A percentile compares a stretch with the other conserved stretches of the same genome.
Conservation (phyloP, 768 basidiomycete genomes). For the Amanita molliuscula region DNA sequence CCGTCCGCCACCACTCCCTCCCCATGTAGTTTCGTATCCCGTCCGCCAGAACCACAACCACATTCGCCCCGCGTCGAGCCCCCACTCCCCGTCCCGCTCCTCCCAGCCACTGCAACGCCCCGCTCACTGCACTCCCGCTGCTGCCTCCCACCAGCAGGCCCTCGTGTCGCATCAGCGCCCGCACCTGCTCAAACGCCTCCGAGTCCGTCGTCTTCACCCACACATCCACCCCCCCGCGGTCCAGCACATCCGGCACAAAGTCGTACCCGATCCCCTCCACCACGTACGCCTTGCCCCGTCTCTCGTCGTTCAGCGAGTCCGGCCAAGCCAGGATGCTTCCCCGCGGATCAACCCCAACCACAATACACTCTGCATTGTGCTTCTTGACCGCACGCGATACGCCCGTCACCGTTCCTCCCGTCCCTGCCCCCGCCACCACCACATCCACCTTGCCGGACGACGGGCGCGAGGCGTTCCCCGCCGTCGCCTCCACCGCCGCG, state of each 20-base stretch:
- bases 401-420: slow-evolving; percentile 93
- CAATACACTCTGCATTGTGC: slow-evolving; percentile 61
- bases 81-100: slow-evolving; percentile 54
- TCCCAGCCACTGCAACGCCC: slow-evolving; percentile 69
- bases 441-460: slow-evolving; percentile 74
- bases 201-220: slow-evolving; percentile 86
- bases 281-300: slow-evolving; percentile 46
- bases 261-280: slow-evolving; percentile 98
- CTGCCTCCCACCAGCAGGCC: slow-evolving; percentile 91
- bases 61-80: slow-evolving; percentile 66
- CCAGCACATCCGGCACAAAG: slow-evolving; percentile 82
- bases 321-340: slow-evolving; percentile 85
- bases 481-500: slow-evolving; percentile 58
- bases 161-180: slow-evolving; percentile 70
- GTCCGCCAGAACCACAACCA: slow-evolving; percentile 84
- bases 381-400: slow-evolving; percentile 65
- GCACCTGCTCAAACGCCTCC: slow-evolving; percentile 69
- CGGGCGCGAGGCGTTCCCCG: slow-evolving; percentile 41
- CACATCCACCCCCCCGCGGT: slow-evolving; percentile 55
- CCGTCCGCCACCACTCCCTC: slow-evolving; percentile 71
- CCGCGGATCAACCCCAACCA: slow-evolving; percentile 91
- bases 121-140: slow-evolving; percentile 78
- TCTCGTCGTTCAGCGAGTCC: slow-evolving; percentile 45
- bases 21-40: slow-evolving; percentile 93
- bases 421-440: slow-evolving; percentile 82